Conservation (phyloP, 1,139 yeast genomes). For the Yamadazyma sp. region DNA sequence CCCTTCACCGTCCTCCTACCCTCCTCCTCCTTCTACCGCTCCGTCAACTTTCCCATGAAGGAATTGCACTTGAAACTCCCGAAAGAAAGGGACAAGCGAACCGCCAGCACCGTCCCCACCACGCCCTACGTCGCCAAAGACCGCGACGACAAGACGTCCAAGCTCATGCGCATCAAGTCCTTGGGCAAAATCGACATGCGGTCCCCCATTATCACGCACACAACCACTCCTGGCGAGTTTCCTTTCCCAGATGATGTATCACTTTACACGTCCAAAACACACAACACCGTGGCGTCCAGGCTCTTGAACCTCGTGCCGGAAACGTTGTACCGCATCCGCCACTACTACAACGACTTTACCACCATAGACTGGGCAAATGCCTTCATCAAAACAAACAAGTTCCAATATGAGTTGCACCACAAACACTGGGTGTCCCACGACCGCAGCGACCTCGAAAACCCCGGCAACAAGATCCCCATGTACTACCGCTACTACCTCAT, state of each 20-base stretch:
- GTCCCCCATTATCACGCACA: slow-evolving; percentile 17
- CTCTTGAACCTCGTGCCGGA: slow-evolving; percentile 20
- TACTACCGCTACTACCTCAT: slow-evolving; percentile 25
- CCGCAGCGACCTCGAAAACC: neutral
- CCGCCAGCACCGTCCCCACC: slow-evolving; percentile 11
- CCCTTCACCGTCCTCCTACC: too few relatives aligned
- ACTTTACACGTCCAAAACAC: slow-evolving; percentile 19
- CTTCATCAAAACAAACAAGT: slow-evolving; percentile 45
- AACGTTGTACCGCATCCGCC: slow-evolving; percentile 23
- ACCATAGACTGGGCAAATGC: slow-evolving; percentile 71
- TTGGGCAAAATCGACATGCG: slow-evolving; percentile 23
- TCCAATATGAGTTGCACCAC: slow-evolving; percentile 38
- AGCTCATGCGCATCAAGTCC: slow-evolving; percentile 20
- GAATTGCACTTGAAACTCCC: slow-evolving; percentile 4
- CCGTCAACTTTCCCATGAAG: too few relatives aligned
- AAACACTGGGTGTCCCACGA: slow-evolving; percentile 17
- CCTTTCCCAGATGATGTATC: slow-evolving; percentile 14
- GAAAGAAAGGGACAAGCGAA: neutral
- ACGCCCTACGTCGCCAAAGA: slow-evolving; percentile 7
- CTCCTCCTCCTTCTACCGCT: too few relatives aligned
- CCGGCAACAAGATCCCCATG: slow-evolving; percentile 19
- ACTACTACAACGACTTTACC: slow-evolving; percentile 61
- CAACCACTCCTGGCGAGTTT: slow-evolving; percentile 13
- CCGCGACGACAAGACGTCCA: slow-evolving; percentile 1
- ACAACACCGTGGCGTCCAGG: slow-evolving; percentile 19